Evolutionary conservation across 805 yeast genomes (phyloP).

Genomic region (Pichia deserticola): DNA sequence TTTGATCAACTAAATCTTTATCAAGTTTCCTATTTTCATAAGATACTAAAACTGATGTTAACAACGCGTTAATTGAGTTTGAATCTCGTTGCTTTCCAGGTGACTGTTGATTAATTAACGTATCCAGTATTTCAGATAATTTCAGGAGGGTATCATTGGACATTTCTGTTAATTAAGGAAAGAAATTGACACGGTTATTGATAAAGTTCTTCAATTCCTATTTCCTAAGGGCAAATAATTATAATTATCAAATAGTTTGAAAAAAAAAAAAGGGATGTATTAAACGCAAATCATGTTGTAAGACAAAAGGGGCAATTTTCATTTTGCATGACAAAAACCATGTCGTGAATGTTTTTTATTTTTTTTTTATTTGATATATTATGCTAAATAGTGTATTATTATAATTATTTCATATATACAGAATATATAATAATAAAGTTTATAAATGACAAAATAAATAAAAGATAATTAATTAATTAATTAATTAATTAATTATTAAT

Average conservation of each 20-base stretch:
- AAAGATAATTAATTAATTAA: background rate
- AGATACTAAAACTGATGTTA: slow-evolving; percentile 24
- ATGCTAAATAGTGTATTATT: background rate
- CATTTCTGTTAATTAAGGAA: no score
- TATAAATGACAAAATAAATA: no score
- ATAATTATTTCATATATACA: background rate
- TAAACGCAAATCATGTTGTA: no score
- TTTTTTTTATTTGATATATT: background rate
- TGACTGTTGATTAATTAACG: slow-evolving; percentile 20
- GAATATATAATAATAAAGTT: no score
- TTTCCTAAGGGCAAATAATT: no score
- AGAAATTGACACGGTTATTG: no score
- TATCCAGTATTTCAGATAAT: slow-evolving; percentile 23
- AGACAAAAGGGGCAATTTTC: background rate
- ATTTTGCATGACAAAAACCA: background rate
- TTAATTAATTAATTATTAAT: background rate
- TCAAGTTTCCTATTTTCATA: slow-evolving; percentile 17
- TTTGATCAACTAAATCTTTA: background rate
- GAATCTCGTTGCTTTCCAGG: slow-evolving; percentile 22
- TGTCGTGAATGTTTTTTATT: background rate
- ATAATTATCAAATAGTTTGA: no score
- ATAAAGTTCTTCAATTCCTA: no score
- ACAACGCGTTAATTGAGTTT: slow-evolving; percentile 24
- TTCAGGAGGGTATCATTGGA: slow-evolving; percentile 18
- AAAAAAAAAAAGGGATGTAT: no score